Evolutionary conservation across 1,284 basidiomycete species (phyloP).

Genomic region (Ceratobasidium sp.): DNA sequence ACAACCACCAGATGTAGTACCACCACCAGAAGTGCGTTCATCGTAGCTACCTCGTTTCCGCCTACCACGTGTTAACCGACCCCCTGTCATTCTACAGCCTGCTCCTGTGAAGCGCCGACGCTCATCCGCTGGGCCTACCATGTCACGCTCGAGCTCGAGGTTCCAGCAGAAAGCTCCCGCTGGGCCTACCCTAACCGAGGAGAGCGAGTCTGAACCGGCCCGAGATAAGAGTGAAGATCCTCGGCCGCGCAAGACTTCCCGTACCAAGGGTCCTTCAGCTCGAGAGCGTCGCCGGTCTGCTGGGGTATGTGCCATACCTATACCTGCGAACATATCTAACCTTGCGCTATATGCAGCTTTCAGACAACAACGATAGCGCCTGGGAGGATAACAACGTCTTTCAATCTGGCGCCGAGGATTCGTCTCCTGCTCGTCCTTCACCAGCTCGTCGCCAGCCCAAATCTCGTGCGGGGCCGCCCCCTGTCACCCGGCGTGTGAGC

Average conservation of each 20-base stretch:
- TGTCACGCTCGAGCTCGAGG: slow-evolving; percentile 58
- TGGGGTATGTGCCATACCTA: slow-evolving; percentile 19
- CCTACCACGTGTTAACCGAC: slow-evolving; percentile 48
- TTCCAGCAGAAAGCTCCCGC: slow-evolving; percentile 59
- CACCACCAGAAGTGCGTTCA: slow-evolving; percentile 63
- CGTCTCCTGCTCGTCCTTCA: slow-evolving; percentile 40
- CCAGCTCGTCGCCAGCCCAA: slow-evolving; percentile 41
- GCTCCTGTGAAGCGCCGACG: slow-evolving; percentile 65
- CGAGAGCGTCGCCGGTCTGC: slow-evolving; percentile 38
- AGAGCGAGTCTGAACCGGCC: slow-evolving; percentile 79
- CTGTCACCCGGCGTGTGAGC: slow-evolving; percentile 43
- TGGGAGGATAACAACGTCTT: slow-evolving; percentile 51
- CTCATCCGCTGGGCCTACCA: slow-evolving; percentile 76
- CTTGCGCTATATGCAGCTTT: slow-evolving; percentile 21
- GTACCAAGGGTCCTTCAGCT: slow-evolving; percentile 29
- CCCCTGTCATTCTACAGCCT: slow-evolving; percentile 49
- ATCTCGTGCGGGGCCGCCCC: slow-evolving; percentile 26
- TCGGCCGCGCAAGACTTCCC: slow-evolving; percentile 31
- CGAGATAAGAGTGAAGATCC: slow-evolving; percentile 56
- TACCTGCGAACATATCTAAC: background rate
- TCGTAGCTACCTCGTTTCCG: slow-evolving; percentile 54
- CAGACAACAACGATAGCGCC: slow-evolving; percentile 47
- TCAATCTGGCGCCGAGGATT: slow-evolving; percentile 49
- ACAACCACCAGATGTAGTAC: slow-evolving; percentile 60
- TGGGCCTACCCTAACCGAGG: slow-evolving; percentile 70